Evolutionary conservation across 805 yeast genomes (phyloP), one percentile per base, ranked within the genome.

Genomic region (Priceomyces carsonii): DNA sequence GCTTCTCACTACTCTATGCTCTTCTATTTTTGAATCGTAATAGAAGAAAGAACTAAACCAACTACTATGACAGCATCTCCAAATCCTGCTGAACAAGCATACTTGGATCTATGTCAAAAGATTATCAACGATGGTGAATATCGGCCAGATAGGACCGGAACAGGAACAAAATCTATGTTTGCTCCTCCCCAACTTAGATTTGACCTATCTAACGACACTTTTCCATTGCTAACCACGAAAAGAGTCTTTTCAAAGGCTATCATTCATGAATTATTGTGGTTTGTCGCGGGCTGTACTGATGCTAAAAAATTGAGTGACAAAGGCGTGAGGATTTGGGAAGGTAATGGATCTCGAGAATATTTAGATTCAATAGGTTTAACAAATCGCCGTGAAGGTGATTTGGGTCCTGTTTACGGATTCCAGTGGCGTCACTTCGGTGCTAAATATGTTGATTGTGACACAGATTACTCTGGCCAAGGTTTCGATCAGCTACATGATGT

Each of bases 341-440:
- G 99, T 12, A 93, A 93, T 58, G 99, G 98, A 8, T 85, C 95
- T 23, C 72, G 97, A 42, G 96, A 88, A 59, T 93, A 79, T 57
- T 68, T 93, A 36, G 97, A 93, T 57, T 73, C 78, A 3, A 63
- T 89, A 23, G 99, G 98, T 1, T 73, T 93, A 29, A 73, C 73
- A 0, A 71, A 85, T 40, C 80, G 96, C 55, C 71, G 89, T 40
- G 96, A 80, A 50, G 98, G 98, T 36, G 99, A 93, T 63, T 62
- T 93, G 48, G 99, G 99, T 1, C 99, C 99, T 1, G 97, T 93
- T 2, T 93, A 93, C 58, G 99, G 99, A 0, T 93, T 93, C 66
- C 99, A 93, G 62, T 93, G 99, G 99, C 80, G 99, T 52, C 99
- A 93, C 62, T 93, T 93, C 60, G 99, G 99, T 28, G 99, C 99